phyloP scores from a whole-genome alignment of 805 yeast genomes.

The Alloascoidea hylecoeti region DNA sequence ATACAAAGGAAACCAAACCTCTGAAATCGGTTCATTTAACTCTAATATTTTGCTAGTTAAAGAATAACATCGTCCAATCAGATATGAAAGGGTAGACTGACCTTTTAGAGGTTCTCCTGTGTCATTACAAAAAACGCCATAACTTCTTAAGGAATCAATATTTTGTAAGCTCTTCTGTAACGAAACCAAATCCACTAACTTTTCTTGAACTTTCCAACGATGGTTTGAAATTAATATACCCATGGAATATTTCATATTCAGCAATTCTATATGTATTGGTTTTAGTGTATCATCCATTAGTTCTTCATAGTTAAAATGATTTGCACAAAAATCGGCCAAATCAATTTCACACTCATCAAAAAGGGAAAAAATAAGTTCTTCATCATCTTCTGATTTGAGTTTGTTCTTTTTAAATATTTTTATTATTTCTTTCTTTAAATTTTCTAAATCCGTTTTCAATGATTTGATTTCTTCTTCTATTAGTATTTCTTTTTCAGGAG shows the following conservation, averaged over 20 bases:
- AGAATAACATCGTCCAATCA: conserved; percentile 84
- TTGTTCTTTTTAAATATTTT: no score
- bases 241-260: conserved; percentile 54
- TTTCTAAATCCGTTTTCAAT: conserved; percentile 4
- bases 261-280: conserved; percentile 48
- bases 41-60: conserved; percentile 80
- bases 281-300: conserved; percentile 32
- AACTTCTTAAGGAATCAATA: conserved; percentile 60
- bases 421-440: conserved; percentile 14
- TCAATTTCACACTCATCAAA: conserved; percentile 75
- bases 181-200: conserved; percentile 78
- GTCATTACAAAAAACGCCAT: conserved; percentile 38
- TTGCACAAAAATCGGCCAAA: conserved; percentile 48
- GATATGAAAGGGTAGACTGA: conserved; percentile 38
- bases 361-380: conserved; percentile 20
- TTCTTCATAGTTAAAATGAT: no score
- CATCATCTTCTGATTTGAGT: conserved; percentile 15
- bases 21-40: conserved; percentile 90
- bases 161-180: conserved; percentile 63
- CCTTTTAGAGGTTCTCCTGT: conserved; percentile 26
- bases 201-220: conserved; percentile 95
- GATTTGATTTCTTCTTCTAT: no score
- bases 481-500: no score
- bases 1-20: conserved; percentile 84
- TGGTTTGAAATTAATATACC: conserved; percentile 82